Percentiles rank a stretch among this genome's conserved stretches.
These are phyloP conservation scores for Colletotrichum somersetense DNA, from an alignment of 2,329 filamentous ascomycete species.

Conservation along the genomic window DNA sequence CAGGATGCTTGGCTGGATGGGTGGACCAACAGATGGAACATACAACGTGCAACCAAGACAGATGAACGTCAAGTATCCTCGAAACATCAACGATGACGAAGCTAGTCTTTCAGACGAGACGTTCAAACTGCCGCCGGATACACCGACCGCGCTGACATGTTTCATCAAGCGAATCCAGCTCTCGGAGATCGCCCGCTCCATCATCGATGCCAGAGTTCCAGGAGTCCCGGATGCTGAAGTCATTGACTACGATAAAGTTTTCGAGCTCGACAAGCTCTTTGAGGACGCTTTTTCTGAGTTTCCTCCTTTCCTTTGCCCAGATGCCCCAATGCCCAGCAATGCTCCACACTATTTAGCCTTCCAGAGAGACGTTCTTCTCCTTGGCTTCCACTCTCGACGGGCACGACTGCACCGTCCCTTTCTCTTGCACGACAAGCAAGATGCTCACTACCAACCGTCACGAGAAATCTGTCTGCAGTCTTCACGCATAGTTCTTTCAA, in stretches of 20 bases:
- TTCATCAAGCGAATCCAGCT: slow-evolving; percentile 55
- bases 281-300: slow-evolving; percentile 40
- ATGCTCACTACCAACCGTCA: slow-evolving; percentile 33
- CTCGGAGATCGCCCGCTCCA: slow-evolving; percentile 52
- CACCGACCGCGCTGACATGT: slow-evolving; percentile 54
- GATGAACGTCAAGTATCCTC: slow-evolving; percentile 55
- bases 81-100: slow-evolving; percentile 55
- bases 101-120: slow-evolving; percentile 48
- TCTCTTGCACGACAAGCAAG: slow-evolving; percentile 41
- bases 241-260: slow-evolving; percentile 49
- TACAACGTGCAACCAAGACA: slow-evolving; percentile 55
- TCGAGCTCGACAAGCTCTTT: slow-evolving; percentile 51
- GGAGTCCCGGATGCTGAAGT: slow-evolving; percentile 47
- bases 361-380: slow-evolving; percentile 44
- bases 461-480: slow-evolving; percentile 45
- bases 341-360: slow-evolving; percentile 41
- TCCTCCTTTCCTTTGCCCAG: slow-evolving; percentile 42
- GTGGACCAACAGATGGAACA: slow-evolving; percentile 51
- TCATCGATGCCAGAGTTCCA: slow-evolving; percentile 51
- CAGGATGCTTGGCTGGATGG: slow-evolving; percentile 55
- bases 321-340: slow-evolving; percentile 30
- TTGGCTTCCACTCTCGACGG: slow-evolving; percentile 46
- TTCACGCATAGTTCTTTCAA: slow-evolving; percentile 44
- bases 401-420: slow-evolving; percentile 48
- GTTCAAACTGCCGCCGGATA: slow-evolving; percentile 48